Evolutionary conservation across 331 rosid species (phyloP).

Genomic region (Acacia concinna): DNA sequence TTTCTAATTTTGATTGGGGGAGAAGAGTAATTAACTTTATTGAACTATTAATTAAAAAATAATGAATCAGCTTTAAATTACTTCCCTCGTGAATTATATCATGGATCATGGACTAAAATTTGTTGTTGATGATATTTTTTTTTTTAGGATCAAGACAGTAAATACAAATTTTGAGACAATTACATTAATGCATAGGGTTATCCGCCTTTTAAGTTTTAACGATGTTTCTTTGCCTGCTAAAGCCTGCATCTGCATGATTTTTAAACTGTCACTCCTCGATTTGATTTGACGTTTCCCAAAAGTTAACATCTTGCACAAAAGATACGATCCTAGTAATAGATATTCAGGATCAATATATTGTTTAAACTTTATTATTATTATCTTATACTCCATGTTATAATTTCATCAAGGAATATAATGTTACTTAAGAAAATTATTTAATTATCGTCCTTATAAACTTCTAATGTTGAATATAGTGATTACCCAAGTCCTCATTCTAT

Average conservation of each 20-base stretch:
- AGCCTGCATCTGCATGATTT: conserved; percentile 5
- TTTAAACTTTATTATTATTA: no score
- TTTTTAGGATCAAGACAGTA: neutral
- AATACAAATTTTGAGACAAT: neutral
- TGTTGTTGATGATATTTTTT: no score
- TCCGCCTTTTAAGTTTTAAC: neutral
- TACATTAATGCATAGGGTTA: neutral
- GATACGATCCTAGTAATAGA: neutral
- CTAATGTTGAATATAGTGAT: neutral
- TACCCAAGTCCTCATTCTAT: no score
- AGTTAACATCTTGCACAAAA: neutral
- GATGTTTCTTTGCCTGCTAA: neutral
- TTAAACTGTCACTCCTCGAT: neutral
- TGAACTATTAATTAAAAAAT: no score
- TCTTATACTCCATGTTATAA: neutral
- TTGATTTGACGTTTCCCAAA: neutral
- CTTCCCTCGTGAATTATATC: no score
- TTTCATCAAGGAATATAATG: neutral
- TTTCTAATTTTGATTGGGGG: no score
- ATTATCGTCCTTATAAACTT: neutral
- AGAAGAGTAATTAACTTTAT: no score
- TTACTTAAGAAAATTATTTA: neutral
- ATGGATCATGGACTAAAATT: no score
- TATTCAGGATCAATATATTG: neutral
- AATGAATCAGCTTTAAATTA: no score